Evolutionary conservation across 129 eudicot genomes (phyloP).

Genomic region (Escallonia herrerae): DNA sequence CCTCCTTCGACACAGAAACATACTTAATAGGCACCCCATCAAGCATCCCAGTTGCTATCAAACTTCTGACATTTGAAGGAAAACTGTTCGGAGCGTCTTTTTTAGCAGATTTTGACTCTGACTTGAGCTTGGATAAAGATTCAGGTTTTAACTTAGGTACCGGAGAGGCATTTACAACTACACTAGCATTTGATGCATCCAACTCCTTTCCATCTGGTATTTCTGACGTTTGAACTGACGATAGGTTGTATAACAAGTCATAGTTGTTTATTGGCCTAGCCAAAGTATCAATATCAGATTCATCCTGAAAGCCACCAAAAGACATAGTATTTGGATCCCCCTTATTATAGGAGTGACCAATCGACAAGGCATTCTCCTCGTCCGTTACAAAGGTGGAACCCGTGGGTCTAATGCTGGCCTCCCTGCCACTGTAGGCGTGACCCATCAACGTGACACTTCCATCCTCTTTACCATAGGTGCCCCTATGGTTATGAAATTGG

Average conservation of each 20-base stretch:
- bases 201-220: constrained; percentile 34
- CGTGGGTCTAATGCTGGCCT: constrained; percentile 25
- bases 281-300: constrained; percentile 40
- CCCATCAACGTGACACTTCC: constrained; percentile 37
- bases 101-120: constrained; percentile 49
- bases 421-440: constrained; percentile 41
- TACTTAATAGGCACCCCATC: constrained; percentile 83
- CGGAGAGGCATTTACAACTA: constrained; percentile 23
- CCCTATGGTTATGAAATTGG: constrained; percentile 43
- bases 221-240: constrained; percentile 37
- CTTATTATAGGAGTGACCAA: constrained; percentile 30
- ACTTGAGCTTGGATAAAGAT: constrained; percentile 29
- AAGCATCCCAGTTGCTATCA: constrained; percentile 80
- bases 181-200: constrained; percentile 35
- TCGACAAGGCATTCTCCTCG: constrained; percentile 33
- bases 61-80: constrained; percentile 82
- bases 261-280: constrained; percentile 40
- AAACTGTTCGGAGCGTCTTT: constrained; percentile 87
- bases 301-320: constrained; percentile 58
- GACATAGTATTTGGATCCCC: constrained; percentile 39
- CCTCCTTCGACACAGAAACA: constrained; percentile 67
- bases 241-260: constrained; percentile 45
- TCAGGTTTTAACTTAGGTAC: constrained; percentile 29
- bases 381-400: constrained; percentile 31
- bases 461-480: constrained; percentile 41